Evolutionary conservation across 495 filamentous ascomycete species (phyloP).

Genomic region (Trichoderma orchidacearum): DNA sequence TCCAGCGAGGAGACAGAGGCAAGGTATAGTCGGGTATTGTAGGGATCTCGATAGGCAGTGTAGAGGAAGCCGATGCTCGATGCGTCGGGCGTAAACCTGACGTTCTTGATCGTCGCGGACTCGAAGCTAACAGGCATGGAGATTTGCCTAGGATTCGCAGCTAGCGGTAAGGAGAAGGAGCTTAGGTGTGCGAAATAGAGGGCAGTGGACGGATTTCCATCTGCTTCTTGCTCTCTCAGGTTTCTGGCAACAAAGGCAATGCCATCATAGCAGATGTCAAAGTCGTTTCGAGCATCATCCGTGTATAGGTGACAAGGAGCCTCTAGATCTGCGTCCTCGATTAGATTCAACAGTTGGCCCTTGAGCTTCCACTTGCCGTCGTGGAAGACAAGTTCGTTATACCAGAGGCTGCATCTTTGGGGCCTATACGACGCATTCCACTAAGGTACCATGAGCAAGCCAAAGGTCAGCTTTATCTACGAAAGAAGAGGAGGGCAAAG

Average conservation of each 20-base stretch:
- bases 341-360: slow-evolving; percentile 8
- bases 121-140: background rate
- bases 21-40: slow-evolving; percentile 6
- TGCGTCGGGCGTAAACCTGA: slow-evolving; percentile 13
- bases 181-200: slow-evolving; percentile 12
- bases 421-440: slow-evolving; percentile 7
- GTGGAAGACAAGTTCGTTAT: slow-evolving; percentile 9
- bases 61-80: slow-evolving; percentile 11
- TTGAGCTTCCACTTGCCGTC: slow-evolving; percentile 7
- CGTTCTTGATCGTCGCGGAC: slow-evolving; percentile 4
- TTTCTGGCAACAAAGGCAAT: slow-evolving; percentile 9
- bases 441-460: slow-evolving; percentile 2
- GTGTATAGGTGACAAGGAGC: slow-evolving; percentile 4
- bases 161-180: slow-evolving; percentile 6
- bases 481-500: background rate
- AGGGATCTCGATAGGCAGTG: background rate
- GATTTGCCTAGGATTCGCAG: slow-evolving; percentile 7
- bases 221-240: background rate
- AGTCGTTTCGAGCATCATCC: slow-evolving; percentile 3
- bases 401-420: slow-evolving; percentile 12
- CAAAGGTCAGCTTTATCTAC: too few species aligned
- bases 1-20: slow-evolving; percentile 5
- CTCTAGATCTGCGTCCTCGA: slow-evolving; percentile 8
- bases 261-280: slow-evolving; percentile 12
- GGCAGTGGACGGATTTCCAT: background rate